Evolutionary conservation across 371 early-diverging fungal species (phyloP), one percentile per base, ranked within the genome.

Genomic region (Batrachochytrium dendrobatidis): DNA sequence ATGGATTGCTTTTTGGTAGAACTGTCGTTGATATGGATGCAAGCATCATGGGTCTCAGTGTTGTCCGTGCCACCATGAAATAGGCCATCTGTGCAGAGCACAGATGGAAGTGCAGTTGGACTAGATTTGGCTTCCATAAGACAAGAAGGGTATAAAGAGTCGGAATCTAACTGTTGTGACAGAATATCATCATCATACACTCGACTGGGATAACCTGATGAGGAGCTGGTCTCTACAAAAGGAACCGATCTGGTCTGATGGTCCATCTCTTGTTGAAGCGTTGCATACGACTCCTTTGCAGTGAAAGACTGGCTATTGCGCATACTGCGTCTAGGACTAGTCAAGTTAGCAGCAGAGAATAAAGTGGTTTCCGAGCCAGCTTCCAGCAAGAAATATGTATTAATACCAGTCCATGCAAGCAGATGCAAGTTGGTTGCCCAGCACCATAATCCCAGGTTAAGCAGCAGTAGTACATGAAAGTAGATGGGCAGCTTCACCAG

Each of bases 351-450:
- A 15, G 39, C 39, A 12, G 39, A n/a, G 15, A n/a, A n/a, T n/a
- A 39, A n/a, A n/a, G 39, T 39, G 15, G 39, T 39, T 12, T n/a
- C 15, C n/a, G 39, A n/a, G 15, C 15, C 15, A 12, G 15, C 39
- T 39, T 39, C 53, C 28, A 88, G 70, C 35, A 88, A 59, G 1
- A 73, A 59, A 30, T 68, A 59, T 22, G 80, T 73, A 64, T 87
- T 86, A 53, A 90, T 84, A 20, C 82, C 79, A 8, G 71, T 62
- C 31, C 71, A 62, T 29, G 68, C 55, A 26, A 90, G 77, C 29
- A 87, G 71, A 55, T 83, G 78, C 22, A 90, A 61, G 69, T 88
- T 86, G 50, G 81, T 68, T 6, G 82, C 87, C 87, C 88, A 88
- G 45, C 85, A 86, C 83, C 85, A 87, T 26, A 87, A 61, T 54